phyloP scores from a whole-genome alignment of 305 asterid species.

The Coffea humblotiana region DNA sequence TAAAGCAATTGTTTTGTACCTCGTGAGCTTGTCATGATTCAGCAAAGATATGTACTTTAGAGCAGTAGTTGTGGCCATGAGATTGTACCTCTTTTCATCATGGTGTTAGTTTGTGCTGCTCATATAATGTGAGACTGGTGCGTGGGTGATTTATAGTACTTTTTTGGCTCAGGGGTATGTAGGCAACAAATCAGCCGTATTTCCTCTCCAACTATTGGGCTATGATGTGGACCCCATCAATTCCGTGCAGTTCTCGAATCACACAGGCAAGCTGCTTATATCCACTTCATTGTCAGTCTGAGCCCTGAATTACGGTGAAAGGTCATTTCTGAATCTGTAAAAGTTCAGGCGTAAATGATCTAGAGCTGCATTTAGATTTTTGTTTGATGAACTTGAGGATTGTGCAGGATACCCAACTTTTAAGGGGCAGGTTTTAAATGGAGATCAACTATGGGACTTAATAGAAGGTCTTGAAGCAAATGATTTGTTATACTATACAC shows the following conservation, averaged over 20 bases:
- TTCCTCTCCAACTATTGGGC: slow-evolving; percentile 92
- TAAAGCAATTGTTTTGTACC: neutral
- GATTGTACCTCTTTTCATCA: neutral
- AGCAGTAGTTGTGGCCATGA: neutral
- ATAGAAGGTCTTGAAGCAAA: slow-evolving; percentile 93
- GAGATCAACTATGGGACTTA: slow-evolving; percentile 90
- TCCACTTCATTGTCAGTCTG: slow-evolving; percentile 41
- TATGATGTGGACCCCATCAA: slow-evolving; percentile 93
- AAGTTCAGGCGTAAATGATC: slow-evolving; percentile 25
- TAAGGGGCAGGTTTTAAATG: slow-evolving; percentile 96
- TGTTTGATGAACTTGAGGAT: slow-evolving; percentile 22
- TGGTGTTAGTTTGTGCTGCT: neutral
- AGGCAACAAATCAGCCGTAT: slow-evolving; percentile 97
- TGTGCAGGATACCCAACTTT: slow-evolving; percentile 92
- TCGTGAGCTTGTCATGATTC: neutral
- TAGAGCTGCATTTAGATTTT: slow-evolving; percentile 8
- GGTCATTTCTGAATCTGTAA: slow-evolving; percentile 37
- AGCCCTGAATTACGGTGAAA: slow-evolving; percentile 43
- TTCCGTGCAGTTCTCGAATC: slow-evolving; percentile 97
- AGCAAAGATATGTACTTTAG: neutral
- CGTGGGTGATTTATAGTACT: slow-evolving; percentile 12
- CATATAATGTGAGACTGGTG: slow-evolving; percentile 8
- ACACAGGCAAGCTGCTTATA: slow-evolving; percentile 92
- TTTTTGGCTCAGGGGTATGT: slow-evolving; percentile 70
- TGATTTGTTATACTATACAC: slow-evolving; percentile 79